A percentile compares a stretch with the other conserved stretches of the same genome.
Conservation (phyloP, 768 basidiomycete species). For the Paxillus ammoniavirescens region DNA sequence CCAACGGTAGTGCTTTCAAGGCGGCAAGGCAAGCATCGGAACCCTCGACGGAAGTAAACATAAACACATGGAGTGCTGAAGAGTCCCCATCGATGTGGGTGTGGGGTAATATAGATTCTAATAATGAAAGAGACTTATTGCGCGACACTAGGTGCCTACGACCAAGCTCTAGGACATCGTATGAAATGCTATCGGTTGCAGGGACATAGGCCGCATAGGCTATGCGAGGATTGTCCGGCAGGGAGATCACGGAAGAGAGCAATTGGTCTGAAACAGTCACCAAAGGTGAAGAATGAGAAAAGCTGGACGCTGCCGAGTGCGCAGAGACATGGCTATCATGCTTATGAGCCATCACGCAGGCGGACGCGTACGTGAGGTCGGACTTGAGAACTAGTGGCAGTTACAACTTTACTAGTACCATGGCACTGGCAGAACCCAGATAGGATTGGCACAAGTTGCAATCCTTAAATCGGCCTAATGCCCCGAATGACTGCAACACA, state of each 20-base stretch:
- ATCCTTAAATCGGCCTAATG: background rate
- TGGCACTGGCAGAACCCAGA: too few species aligned
- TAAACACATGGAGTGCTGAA: conserved; percentile 59
- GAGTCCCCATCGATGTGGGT: conserved; percentile 44
- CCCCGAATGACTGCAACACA: background rate
- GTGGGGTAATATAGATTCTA: conserved; percentile 51
- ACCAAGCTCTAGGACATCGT: conserved; percentile 53
- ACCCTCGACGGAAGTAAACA: conserved; percentile 38
- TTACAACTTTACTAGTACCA: background rate
- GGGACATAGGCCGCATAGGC: conserved; percentile 45
- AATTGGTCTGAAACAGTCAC: conserved; percentile 39
- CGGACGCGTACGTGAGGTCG: background rate
- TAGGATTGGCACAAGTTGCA: background rate
- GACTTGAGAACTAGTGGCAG: background rate
- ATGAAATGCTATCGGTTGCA: conserved; percentile 20
- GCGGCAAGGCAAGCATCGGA: conserved; percentile 29
- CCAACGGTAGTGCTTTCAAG: conserved; percentile 42
- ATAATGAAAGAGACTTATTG: conserved; percentile 37
- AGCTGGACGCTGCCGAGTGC: conserved; percentile 8
- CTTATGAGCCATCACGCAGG: conserved; percentile 28
- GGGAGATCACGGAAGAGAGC: conserved; percentile 45
- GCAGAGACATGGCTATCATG: conserved; percentile 19
- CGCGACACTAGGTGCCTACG: conserved; percentile 46
- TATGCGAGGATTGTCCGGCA: conserved; percentile 45
- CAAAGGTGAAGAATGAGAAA: conserved; percentile 24